These are phyloP conservation scores for Mycena polygramma DNA, from an alignment of 768 basidiomycete genomes.

Conservation along the genomic window DNA sequence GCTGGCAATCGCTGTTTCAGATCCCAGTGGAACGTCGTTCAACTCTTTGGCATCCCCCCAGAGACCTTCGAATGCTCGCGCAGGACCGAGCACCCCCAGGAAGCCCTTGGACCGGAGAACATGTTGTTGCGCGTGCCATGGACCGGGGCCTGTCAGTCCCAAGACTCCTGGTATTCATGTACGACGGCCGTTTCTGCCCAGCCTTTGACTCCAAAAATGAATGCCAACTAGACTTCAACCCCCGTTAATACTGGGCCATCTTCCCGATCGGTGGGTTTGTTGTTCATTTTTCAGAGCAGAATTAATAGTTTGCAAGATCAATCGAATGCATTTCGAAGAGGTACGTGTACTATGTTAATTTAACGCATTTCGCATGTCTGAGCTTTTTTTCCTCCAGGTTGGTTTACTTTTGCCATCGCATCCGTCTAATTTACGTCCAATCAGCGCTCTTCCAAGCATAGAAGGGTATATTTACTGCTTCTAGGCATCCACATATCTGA, in stretches of 20 bases:
- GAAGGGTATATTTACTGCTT: constrained; percentile 9
- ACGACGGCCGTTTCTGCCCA: neutral
- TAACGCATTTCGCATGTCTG: neutral
- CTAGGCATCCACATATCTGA: neutral
- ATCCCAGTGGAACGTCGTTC: constrained; percentile 28
- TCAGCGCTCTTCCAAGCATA: constrained; percentile 14
- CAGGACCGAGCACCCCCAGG: constrained; percentile 20
- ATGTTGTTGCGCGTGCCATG: constrained; percentile 30
- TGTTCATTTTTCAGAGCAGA: neutral
- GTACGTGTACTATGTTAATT: neutral
- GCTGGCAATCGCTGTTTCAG: constrained; percentile 9
- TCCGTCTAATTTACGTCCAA: neutral
- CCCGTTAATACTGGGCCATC: neutral
- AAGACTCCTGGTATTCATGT: neutral
- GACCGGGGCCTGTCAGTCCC: constrained; percentile 1
- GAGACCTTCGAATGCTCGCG: neutral
- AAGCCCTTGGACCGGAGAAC: neutral
- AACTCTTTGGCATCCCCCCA: constrained; percentile 25
- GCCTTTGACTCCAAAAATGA: neutral
- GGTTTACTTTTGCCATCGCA: neutral
- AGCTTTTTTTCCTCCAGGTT: neutral
- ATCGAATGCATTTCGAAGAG: constrained; percentile 23
- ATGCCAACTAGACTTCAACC: constrained; percentile 1
- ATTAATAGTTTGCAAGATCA: constrained; percentile 18
- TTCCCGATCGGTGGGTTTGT: constrained; percentile 18